phyloP scores from a whole-genome alignment of 768 basidiomycete genomes.

The Artomyces pyxidatus region DNA sequence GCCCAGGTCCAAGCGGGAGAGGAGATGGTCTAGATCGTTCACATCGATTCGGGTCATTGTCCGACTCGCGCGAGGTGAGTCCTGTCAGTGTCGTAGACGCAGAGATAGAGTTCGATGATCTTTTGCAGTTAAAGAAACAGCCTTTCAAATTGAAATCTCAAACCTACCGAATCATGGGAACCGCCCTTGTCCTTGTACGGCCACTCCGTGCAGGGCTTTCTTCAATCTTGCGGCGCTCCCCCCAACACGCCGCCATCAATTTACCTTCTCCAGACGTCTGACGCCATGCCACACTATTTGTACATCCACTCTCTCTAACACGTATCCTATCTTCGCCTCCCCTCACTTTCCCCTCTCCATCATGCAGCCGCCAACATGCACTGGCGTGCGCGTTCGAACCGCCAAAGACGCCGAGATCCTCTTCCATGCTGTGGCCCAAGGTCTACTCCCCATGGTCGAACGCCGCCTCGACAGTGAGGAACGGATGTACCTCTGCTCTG shows the following conservation, averaged over 20 bases:
- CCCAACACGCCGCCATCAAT: neutral
- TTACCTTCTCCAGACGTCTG: conserved; percentile 6
- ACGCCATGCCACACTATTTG: conserved; percentile 7
- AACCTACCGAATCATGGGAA: conserved; percentile 11
- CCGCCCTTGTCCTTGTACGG: conserved; percentile 16
- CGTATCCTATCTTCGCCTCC: conserved; percentile 3
- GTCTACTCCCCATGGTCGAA: conserved; percentile 27
- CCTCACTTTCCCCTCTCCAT: conserved; percentile 7
- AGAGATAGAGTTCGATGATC: conserved; percentile 17
- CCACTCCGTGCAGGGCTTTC: conserved; percentile 7
- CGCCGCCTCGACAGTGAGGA: conserved; percentile 34
- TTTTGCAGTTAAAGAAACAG: conserved; percentile 21
- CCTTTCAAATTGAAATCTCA: conserved; percentile 15
- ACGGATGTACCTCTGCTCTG: conserved; percentile 25
- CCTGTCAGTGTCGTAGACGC: conserved; percentile 11
- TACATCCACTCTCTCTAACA: conserved; percentile 13
- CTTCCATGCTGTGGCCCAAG: conserved; percentile 29
- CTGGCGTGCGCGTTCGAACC: conserved; percentile 27
- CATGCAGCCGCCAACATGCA: conserved; percentile 30
- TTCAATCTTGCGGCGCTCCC: neutral
- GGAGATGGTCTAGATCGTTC: conserved; percentile 12
- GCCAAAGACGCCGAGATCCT: conserved; percentile 30
- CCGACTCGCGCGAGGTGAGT: conserved; percentile 11
- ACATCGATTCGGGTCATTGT: conserved; percentile 13
- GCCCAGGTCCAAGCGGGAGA: neutral